Percentiles rank a stretch among this genome's conserved stretches.
Conservation (phyloP, 495 filamentous ascomycete genomes). For the Xylaria curta region DNA sequence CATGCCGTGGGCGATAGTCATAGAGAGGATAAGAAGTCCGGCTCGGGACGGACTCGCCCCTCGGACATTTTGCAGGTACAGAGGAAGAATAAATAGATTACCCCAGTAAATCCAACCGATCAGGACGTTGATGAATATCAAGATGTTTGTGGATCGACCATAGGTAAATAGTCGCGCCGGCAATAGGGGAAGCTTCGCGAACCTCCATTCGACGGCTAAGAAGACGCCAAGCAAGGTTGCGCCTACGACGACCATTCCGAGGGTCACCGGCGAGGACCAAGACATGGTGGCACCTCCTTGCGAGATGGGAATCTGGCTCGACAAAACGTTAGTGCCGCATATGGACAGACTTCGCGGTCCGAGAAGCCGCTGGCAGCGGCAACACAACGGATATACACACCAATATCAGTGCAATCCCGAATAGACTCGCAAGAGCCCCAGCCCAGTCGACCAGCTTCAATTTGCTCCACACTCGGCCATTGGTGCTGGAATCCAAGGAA, state of each 20-base stretch:
- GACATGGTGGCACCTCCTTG: background rate
- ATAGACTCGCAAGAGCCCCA: background rate
- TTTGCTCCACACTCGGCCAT: background rate
- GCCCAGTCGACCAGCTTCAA: slow-evolving; percentile 10
- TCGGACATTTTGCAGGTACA: slow-evolving; percentile 3
- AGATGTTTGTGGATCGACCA: background rate
- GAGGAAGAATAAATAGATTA: slow-evolving; percentile 4
- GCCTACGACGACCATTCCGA: background rate
- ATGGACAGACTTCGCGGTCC: too few relatives aligned
- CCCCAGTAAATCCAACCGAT: slow-evolving; percentile 17
- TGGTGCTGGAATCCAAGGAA: background rate
- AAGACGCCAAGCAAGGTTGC: background rate
- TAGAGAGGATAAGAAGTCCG: background rate
- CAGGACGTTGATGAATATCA: background rate
- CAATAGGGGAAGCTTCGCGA: background rate
- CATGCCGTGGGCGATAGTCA: background rate
- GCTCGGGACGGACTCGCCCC: background rate
- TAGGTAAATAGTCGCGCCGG: background rate
- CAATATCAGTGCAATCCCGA: background rate
- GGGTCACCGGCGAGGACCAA: background rate
- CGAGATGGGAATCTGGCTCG: background rate
- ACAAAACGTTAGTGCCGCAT: too few relatives aligned
- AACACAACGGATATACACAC: background rate
- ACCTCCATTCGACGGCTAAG: background rate
- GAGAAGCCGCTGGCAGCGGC: background rate